Evolutionary conservation across 2,329 filamentous ascomycete genomes (phyloP).

Genomic region (Aureobasidium sp.): DNA sequence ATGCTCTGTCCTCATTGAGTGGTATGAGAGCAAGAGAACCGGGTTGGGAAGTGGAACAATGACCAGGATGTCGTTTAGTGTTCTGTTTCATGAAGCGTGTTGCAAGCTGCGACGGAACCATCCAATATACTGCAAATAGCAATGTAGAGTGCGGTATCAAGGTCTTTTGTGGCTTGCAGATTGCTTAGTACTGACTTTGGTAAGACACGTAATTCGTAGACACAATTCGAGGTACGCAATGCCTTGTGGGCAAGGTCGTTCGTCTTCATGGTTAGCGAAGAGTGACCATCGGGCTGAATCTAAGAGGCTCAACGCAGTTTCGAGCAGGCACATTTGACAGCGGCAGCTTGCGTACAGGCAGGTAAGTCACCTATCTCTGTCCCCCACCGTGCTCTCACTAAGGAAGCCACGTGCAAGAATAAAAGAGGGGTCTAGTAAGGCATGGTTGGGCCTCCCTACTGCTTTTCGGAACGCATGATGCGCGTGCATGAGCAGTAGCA

Average conservation of each 20-base stretch:
- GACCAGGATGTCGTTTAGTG: neutral
- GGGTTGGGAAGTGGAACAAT: neutral
- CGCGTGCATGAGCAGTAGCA: constrained; percentile 5
- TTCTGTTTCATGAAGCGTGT: constrained; percentile 13
- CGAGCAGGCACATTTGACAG: constrained; percentile 12
- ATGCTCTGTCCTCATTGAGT: neutral
- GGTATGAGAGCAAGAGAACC: neutral
- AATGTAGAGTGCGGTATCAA: neutral
- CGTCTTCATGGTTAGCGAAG: neutral
- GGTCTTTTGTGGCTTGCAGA: constrained; percentile 3
- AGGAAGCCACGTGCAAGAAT: constrained; percentile 6
- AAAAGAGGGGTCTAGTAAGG: neutral
- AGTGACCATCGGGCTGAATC: neutral
- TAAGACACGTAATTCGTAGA: neutral
- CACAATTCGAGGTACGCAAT: neutral
- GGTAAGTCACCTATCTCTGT: neutral
- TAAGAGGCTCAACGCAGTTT: neutral
- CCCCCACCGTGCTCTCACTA: neutral
- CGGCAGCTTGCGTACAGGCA: constrained; percentile 11
- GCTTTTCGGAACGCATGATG: neutral
- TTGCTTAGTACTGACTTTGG: neutral
- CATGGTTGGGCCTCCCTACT: neutral
- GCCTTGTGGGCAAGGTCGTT: neutral
- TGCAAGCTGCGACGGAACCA: neutral
- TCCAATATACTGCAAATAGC: constrained; percentile 9